phyloP scores from a whole-genome alignment of 2,329 filamentous ascomycete species.

The Epichloe aotearoae region DNA sequence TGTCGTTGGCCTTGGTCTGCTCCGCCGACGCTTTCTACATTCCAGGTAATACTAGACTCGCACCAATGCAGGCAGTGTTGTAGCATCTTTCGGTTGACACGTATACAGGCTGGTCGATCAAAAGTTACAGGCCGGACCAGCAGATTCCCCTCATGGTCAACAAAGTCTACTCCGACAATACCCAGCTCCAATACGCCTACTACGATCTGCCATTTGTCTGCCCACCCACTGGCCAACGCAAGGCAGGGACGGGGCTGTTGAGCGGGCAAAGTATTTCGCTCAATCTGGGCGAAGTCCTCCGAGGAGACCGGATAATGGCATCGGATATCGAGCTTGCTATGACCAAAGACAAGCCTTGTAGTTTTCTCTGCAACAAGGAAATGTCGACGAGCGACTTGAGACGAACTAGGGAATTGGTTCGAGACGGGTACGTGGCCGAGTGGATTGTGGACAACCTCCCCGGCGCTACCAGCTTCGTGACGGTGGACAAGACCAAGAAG shows the following conservation, averaged over 20 bases:
- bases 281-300: constrained; percentile 76
- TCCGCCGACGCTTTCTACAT: constrained; percentile 62
- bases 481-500: constrained; percentile 69
- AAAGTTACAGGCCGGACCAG: constrained; percentile 64
- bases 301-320: constrained; percentile 71
- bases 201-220: constrained; percentile 81
- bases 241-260: constrained; percentile 53
- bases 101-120: constrained; percentile 60
- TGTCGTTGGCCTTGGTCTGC: constrained; percentile 27
- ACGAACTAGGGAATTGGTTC: constrained; percentile 58
- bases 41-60: constrained; percentile 48
- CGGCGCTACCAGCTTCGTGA: constrained; percentile 78
- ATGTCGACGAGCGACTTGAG: constrained; percentile 51
- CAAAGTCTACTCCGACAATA: constrained; percentile 83
- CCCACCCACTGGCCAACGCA: constrained; percentile 55
- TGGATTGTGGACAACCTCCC: constrained; percentile 92
- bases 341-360: constrained; percentile 61
- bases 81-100: constrained; percentile 2
- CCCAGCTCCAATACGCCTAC: constrained; percentile 84
- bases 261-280: constrained; percentile 67
- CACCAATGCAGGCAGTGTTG: background rate
- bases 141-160: constrained; percentile 77
- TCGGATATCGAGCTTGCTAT: constrained; percentile 75
- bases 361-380: constrained; percentile 56
- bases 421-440: constrained; percentile 72